Base-by-base conservation (phyloP, 2,329 filamentous ascomycete genomes). In the Sphaerulina musiva region DNA sequence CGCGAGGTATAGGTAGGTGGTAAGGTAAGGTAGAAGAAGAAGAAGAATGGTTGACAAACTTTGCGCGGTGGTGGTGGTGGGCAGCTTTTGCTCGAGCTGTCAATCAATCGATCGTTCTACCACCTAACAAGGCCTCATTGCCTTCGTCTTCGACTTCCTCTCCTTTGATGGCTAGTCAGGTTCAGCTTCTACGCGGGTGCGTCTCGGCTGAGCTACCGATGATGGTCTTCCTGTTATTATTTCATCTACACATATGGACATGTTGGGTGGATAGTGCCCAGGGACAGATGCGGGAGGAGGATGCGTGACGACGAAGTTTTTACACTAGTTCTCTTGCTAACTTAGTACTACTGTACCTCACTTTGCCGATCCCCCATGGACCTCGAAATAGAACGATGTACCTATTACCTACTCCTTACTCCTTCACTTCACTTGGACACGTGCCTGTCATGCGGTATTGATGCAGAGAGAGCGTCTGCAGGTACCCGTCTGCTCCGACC, bases 121-220 rank as follows among this genome's bases (percentile, higher is more conserved):
- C 20, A 20, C 20, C 3, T 20, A 4, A 34, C 6, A 34, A 20
- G 20, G 20, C 20, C 20, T 20, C 20, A 20, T 20, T 20, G 20
- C 20, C 32, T 34, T 34, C 1, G 2, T 17, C 14, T 17, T 17
- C 14, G 14, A 17, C 14, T 17, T 44, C 20, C 6, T 20, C 6
- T 23, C 7, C 41, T 44, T 12, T 6, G 41, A 44, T 34, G 12
- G 48, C 48, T 44, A 41, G 41, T 51, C 48, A 31, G 41, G 48
- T 41, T 44, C 48, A 51, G 48, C 48, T 51, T 23, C 26, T 29
- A 23, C 40, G 48, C 40, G 10, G 40, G 41, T 36, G 48, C 48
- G 48, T 34, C 41, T 29, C 12, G 48, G 40, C 40, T 41, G 48
- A 51, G 40, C 40, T 41, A 43, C 48, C 17, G 14, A n/a, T 6